Evolutionary conservation across 441 rosid species (phyloP).

Genomic region (Gossypium lobatum): DNA sequence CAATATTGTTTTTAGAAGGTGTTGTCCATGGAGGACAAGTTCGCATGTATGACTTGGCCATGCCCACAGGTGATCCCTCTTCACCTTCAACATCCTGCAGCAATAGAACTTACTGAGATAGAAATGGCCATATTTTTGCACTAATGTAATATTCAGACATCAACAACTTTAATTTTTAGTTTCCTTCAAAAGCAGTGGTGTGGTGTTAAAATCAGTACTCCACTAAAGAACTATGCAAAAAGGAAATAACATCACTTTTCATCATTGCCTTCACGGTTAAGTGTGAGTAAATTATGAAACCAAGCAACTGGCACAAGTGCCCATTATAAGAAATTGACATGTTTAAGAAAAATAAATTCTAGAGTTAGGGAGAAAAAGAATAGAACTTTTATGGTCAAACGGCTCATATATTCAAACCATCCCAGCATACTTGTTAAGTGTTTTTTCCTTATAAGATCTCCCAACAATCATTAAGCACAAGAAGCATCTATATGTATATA

Average conservation of each 20-base stretch:
- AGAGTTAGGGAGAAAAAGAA: background rate
- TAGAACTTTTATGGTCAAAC: no score
- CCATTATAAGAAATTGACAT: background rate
- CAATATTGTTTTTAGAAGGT: slow-evolving; percentile 37
- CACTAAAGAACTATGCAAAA: background rate
- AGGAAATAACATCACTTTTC: background rate
- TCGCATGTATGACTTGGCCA: slow-evolving; percentile 83
- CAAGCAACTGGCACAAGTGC: background rate
- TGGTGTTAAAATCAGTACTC: background rate
- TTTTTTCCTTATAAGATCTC: background rate
- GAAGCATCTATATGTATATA: background rate
- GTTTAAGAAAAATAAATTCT: background rate
- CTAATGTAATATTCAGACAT: background rate
- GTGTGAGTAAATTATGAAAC: background rate
- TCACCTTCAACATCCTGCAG: slow-evolving; percentile 49
- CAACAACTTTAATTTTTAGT: background rate
- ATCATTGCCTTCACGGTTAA: background rate
- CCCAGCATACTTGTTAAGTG: no score
- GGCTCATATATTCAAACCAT: no score
- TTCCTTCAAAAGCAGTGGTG: background rate
- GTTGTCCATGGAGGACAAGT: slow-evolving; percentile 71
- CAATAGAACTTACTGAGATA: slow-evolving; percentile 18
- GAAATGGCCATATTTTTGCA: background rate
- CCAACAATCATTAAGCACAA: background rate
- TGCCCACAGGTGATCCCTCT: slow-evolving; percentile 63